Conservation (phyloP, 345 rosid genomes). For the Aegle marmelos region DNA sequence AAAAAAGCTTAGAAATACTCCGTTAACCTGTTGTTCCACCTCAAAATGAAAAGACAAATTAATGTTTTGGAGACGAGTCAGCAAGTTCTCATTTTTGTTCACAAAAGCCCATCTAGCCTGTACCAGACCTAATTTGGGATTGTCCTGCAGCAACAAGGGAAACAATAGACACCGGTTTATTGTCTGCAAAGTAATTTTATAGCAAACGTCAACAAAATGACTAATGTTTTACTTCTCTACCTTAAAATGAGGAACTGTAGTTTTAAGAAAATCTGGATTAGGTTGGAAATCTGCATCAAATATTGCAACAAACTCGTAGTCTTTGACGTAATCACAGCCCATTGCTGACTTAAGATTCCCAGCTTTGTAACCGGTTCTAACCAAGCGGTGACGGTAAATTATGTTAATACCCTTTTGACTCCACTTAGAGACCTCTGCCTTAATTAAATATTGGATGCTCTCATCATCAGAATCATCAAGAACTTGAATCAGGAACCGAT, state of each 20-base stretch:
- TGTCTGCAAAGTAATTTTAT: neutral
- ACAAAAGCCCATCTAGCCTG: constrained; percentile 85
- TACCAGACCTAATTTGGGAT: constrained; percentile 68
- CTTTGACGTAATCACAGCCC: constrained; percentile 71
- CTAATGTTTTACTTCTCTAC: constrained; percentile 25
- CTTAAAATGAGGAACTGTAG: constrained; percentile 81
- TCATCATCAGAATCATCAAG: constrained; percentile 79
- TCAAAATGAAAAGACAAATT: constrained; percentile 82
- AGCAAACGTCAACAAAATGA: neutral
- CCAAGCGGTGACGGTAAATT: constrained; percentile 64
- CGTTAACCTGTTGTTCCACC: constrained; percentile 83
- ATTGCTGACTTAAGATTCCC: constrained; percentile 90
- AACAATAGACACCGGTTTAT: neutral
- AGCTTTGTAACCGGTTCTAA: constrained; percentile 86
- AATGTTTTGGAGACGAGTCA: constrained; percentile 84
- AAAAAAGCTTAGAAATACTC: constrained; percentile 74
- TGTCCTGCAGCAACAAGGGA: constrained; percentile 41
- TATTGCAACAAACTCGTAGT: constrained; percentile 78
- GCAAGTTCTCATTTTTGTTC: constrained; percentile 79
- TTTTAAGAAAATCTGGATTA: constrained; percentile 63
- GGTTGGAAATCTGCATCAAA: constrained; percentile 90
- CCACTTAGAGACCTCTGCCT: constrained; percentile 65
- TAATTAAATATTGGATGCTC: constrained; percentile 61
- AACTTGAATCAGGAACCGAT: constrained; percentile 62
- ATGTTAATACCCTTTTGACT: constrained; percentile 68